phyloP scores from a whole-genome alignment of 1,284 basidiomycete genomes.

The Apiotrichum sp. region DNA sequence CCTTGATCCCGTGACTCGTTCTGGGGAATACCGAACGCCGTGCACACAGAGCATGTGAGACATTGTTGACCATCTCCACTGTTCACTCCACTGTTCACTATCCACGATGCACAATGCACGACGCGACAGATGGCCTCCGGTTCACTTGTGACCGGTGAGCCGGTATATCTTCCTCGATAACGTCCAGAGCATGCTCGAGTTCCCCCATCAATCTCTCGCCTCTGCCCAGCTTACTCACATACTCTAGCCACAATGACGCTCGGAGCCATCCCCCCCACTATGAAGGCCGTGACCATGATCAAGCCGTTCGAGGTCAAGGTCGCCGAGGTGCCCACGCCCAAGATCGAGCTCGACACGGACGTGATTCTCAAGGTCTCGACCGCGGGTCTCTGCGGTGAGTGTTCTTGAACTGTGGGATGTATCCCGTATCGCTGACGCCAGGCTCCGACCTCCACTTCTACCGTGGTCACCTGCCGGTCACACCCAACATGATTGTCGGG shows the following conservation, averaged over 20 bases:
- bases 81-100: too few species aligned
- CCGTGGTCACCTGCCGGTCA: constrained; percentile 53
- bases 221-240: not conserved
- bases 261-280: constrained; percentile 16
- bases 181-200: not conserved
- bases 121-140: too few species aligned
- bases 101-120: too few species aligned
- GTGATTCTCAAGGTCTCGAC: constrained; percentile 37
- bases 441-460: constrained; percentile 79
- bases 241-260: not conserved
- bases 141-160: too few species aligned
- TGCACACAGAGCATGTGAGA: too few species aligned
- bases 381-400: constrained; percentile 39
- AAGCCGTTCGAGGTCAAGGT: constrained; percentile 26
- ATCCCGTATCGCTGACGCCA: constrained; percentile 1
- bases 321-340: constrained; percentile 29
- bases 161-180: too few species aligned
- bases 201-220: not conserved
- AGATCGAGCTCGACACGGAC: constrained; percentile 26
- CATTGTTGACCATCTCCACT: too few species aligned
- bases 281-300: constrained; percentile 37
- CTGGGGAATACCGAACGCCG: too few species aligned
- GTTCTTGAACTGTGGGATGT: not conserved
- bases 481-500: constrained; percentile 48
- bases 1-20: too few species aligned